Evolutionary conservation across 257 asterid genomes (phyloP).

Genomic region (Misopates orontium): DNA sequence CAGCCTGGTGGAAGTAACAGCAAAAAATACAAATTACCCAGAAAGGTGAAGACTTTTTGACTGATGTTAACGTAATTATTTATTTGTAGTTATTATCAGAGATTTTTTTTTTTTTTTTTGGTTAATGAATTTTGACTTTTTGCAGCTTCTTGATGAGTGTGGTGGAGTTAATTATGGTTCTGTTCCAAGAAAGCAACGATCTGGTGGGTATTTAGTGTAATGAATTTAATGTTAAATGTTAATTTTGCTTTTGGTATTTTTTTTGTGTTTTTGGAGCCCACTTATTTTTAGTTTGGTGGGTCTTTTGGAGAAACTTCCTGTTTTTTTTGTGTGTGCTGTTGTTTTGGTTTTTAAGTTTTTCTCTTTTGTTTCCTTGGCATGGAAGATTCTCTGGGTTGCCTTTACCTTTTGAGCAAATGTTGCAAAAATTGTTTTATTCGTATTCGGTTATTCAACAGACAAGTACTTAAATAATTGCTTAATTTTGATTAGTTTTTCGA

Average conservation of each 20-base stretch:
- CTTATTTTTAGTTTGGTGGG: constrained; percentile 27
- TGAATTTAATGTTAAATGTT: constrained; percentile 1
- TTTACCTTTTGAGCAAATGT: neutral
- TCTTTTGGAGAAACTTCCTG: constrained; percentile 25
- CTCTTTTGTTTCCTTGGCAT: constrained; percentile 16
- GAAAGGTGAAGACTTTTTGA: constrained; percentile 44
- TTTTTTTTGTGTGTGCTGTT: constrained; percentile 25
- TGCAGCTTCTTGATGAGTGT: constrained; percentile 61
- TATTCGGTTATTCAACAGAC: no score
- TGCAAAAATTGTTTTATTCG: no score
- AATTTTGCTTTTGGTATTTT: neutral
- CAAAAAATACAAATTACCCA: constrained; percentile 40
- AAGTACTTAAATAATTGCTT: no score
- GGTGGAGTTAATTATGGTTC: constrained; percentile 47
- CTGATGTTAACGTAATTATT: neutral
- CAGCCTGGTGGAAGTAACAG: constrained; percentile 35
- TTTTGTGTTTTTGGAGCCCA: constrained; percentile 33
- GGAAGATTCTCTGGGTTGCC: neutral
- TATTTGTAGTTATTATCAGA: neutral
- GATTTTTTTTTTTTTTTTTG: neutral
- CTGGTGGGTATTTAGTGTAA: constrained; percentile 49
- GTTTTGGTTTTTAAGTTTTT: constrained; percentile 13
- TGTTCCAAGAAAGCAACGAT: constrained; percentile 77
- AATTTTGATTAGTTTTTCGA: no score
- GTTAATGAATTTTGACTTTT: constrained; percentile 19